These are phyloP conservation scores for Mycena citricolor DNA, from an alignment of 1,284 basidiomycete species.

Conservation along the genomic window DNA sequence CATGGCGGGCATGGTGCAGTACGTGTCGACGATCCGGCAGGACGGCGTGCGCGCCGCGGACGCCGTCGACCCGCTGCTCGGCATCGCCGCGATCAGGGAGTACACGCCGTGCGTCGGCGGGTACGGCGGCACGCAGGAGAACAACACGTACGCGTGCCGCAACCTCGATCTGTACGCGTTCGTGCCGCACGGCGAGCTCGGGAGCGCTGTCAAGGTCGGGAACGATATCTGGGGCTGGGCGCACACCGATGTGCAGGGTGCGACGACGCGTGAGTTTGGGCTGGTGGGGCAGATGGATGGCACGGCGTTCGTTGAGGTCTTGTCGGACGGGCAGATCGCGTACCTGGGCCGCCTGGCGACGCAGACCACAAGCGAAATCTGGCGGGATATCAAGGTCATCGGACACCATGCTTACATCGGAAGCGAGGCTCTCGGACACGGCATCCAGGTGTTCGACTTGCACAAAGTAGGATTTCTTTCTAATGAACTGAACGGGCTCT, in stretches of 20 bases:
- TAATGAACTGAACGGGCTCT: too few relatives aligned
- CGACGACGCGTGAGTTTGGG: constrained; percentile 18
- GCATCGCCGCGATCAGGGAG: constrained; percentile 20
- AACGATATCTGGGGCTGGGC: constrained; percentile 24
- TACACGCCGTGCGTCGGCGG: constrained; percentile 21
- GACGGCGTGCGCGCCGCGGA: constrained; percentile 7
- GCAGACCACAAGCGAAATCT: constrained; percentile 12
- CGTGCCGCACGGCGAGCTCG: constrained; percentile 23
- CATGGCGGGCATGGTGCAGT: constrained; percentile 10
- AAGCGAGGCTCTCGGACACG: constrained; percentile 17
- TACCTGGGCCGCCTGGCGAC: constrained; percentile 20
- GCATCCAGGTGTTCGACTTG: constrained; percentile 22
- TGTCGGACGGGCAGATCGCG: constrained; percentile 12
- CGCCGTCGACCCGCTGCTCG: constrained; percentile 1
- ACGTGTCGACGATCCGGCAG: constrained; percentile 4
- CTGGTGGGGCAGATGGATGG: constrained; percentile 22
- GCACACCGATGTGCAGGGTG: constrained; percentile 9
- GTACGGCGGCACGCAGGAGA: constrained; percentile 26
- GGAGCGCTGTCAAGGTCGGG: constrained; percentile 8
- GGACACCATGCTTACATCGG: constrained; percentile 20
- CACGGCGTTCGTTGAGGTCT: constrained; percentile 21
- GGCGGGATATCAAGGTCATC: constrained; percentile 22
- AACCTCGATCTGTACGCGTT: constrained; percentile 28
- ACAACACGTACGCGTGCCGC: constrained; percentile 26
- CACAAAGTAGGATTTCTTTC: too few relatives aligned